Percentiles rank a stretch among this genome's conserved stretches.
These are phyloP conservation scores for Pichia sp. DNA, from an alignment of 1,139 yeast species.

Conservation along the genomic window DNA sequence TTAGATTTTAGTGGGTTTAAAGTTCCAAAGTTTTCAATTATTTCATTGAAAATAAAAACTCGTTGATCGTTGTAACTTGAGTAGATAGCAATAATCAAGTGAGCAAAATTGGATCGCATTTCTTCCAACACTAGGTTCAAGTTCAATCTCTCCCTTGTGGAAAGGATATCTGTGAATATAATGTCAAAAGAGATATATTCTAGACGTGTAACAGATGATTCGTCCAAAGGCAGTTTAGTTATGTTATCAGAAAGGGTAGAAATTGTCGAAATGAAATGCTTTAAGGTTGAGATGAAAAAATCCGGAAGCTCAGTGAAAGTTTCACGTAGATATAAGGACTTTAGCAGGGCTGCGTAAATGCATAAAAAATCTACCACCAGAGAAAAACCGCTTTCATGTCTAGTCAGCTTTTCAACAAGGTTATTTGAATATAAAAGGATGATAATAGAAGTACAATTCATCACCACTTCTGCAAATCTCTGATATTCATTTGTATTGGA, in stretches of 20 bases:
- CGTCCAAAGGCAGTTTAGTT: constrained; percentile 35
- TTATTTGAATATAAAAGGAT: constrained; percentile 40
- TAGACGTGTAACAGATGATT: constrained; percentile 44
- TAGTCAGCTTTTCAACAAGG: constrained; percentile 41
- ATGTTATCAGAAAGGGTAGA: constrained; percentile 17
- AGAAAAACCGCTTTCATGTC: constrained; percentile 43
- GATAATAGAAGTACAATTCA: constrained; percentile 39
- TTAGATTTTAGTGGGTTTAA: constrained; percentile 41
- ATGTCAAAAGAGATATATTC: constrained; percentile 45
- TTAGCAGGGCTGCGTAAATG: constrained; percentile 36
- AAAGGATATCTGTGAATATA: constrained; percentile 30
- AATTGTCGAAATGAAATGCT: constrained; percentile 1
- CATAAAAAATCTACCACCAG: constrained; percentile 41
- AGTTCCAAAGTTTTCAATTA: constrained; percentile 47
- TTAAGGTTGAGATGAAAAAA: constrained; percentile 7
- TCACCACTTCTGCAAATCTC: constrained; percentile 30
- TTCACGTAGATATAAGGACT: constrained; percentile 19
- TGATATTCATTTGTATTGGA: constrained; percentile 7
- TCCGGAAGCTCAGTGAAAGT: constrained; percentile 10
- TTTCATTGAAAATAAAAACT: constrained; percentile 54
- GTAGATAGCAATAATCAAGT: constrained; percentile 44
- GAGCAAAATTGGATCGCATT: constrained; percentile 36
- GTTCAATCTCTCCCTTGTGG: constrained; percentile 25
- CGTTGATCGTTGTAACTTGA: constrained; percentile 47
- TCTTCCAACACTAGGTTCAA: constrained; percentile 32